These are phyloP conservation scores for Turnera subulata DNA, from an alignment of 345 rosid species.

Conservation along the genomic window DNA sequence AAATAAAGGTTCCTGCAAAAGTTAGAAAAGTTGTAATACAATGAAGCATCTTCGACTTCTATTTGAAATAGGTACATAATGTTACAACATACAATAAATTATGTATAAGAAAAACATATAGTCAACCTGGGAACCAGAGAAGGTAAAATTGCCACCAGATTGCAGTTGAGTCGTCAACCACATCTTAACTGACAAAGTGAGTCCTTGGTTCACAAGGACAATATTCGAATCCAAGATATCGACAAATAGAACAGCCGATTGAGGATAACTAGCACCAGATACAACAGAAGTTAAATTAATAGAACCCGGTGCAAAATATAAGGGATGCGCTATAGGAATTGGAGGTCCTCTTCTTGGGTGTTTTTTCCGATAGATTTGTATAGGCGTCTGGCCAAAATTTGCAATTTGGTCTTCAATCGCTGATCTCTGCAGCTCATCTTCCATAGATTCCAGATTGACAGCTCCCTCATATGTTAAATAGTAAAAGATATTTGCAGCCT, in stretches of 20 bases:
- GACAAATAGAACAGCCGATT: constrained; percentile 68
- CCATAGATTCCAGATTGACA: constrained; percentile 82
- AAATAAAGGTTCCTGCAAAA: constrained; percentile 84
- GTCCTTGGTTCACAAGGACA: constrained; percentile 82
- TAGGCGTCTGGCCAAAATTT: constrained; percentile 97
- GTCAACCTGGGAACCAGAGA: constrained; percentile 85
- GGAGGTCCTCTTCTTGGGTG: constrained; percentile 99
- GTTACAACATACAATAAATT: too few relatives aligned
- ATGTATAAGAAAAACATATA: too few relatives aligned
- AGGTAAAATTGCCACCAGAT: constrained; percentile 91
- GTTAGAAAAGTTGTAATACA: neutral
- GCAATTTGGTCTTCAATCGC: constrained; percentile 99
- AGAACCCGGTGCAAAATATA: constrained; percentile 85
- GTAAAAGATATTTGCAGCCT: constrained; percentile 96
- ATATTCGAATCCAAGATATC: constrained; percentile 69
- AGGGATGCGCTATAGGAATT: constrained; percentile 91
- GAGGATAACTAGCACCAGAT: constrained; percentile 48
- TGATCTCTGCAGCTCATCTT: constrained; percentile 88
- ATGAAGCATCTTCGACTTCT: too few relatives aligned
- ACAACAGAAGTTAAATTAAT: constrained; percentile 76
- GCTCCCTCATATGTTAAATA: constrained; percentile 96
- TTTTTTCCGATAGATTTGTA: constrained; percentile 85
- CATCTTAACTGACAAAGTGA: constrained; percentile 79
- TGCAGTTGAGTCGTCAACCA: constrained; percentile 95
- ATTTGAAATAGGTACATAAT: too few relatives aligned